Conservation (phyloP, 345 rosid species). For the Rhodamnia argentea region DNA sequence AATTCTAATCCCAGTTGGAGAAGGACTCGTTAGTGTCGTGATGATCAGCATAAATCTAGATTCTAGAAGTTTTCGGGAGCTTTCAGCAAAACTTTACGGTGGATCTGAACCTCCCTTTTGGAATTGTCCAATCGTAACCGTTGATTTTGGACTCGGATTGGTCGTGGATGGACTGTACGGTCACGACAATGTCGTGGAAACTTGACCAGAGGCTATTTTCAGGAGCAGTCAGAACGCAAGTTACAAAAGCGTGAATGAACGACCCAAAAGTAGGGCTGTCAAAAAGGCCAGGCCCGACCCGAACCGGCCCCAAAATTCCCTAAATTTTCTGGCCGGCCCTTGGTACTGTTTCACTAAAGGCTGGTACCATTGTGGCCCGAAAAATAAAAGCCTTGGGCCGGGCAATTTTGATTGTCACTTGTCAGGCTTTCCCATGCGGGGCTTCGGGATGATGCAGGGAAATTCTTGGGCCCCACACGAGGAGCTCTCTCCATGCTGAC, state of each 20-base stretch:
- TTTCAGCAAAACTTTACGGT: not conserved
- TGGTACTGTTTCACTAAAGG: no score
- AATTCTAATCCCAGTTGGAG: no score
- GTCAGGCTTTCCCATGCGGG: fast-evolving
- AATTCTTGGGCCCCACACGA: no score
- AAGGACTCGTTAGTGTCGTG: not conserved
- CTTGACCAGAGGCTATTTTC: not conserved
- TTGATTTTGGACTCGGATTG: not conserved
- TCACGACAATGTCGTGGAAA: not conserved
- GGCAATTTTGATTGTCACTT: no score
- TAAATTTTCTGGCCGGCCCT: no score
- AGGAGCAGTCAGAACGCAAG: not conserved
- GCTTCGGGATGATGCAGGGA: no score
- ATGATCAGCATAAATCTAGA: not conserved
- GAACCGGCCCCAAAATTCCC: no score
- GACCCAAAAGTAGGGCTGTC: no score
- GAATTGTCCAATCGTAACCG: not conserved
- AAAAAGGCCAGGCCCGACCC: no score
- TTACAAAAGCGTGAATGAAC: not conserved
- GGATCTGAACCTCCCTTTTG: not conserved
- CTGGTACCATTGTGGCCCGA: no score
- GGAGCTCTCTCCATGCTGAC: no score
- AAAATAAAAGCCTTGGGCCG: no score
- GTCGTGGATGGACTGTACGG: not conserved
- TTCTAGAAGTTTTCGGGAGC: not conserved